phyloP scores from a whole-genome alignment of 2,329 filamentous ascomycete genomes.

The Pseudocercospora vitis region DNA sequence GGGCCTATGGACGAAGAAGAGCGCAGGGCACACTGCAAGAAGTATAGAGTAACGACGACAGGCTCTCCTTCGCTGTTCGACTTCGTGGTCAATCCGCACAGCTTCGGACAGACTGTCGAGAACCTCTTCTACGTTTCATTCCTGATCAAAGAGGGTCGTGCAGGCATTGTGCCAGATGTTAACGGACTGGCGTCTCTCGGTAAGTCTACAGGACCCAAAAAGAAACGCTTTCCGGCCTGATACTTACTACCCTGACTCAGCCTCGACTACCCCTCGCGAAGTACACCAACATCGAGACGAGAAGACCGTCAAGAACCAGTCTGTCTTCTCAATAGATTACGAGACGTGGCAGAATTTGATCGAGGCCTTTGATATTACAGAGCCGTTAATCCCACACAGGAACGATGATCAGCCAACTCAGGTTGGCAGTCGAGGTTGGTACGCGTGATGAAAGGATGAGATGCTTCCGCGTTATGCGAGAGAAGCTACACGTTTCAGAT shows the following conservation, averaged over 20 bases:
- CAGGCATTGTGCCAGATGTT: conserved; percentile 71
- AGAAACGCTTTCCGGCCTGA: no score
- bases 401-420: conserved; percentile 55
- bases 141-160: conserved; percentile 79
- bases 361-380: conserved; percentile 70
- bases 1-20: conserved; percentile 40
- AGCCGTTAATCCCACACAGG: conserved; percentile 82
- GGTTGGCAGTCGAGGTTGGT: conserved; percentile 64
- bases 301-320: conserved; percentile 64
- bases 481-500: not conserved
- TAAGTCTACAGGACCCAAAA: no score
- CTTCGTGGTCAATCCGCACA: conserved; percentile 85
- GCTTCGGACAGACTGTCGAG: conserved; percentile 92
- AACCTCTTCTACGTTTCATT: conserved; percentile 98
- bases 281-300: conserved; percentile 58
- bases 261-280: conserved; percentile 48
- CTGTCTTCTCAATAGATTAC: conserved; percentile 85
- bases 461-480: not conserved
- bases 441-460: conserved; percentile 49
- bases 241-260: conserved; percentile 33
- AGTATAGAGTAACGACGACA: conserved; percentile 64
- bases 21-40: conserved; percentile 58
- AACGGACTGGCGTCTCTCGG: conserved; percentile 74
- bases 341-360: conserved; percentile 78
- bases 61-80: conserved; percentile 77